phyloP scores from a whole-genome alignment of 2,329 filamentous ascomycete genomes.

The Penicillium sp. region DNA sequence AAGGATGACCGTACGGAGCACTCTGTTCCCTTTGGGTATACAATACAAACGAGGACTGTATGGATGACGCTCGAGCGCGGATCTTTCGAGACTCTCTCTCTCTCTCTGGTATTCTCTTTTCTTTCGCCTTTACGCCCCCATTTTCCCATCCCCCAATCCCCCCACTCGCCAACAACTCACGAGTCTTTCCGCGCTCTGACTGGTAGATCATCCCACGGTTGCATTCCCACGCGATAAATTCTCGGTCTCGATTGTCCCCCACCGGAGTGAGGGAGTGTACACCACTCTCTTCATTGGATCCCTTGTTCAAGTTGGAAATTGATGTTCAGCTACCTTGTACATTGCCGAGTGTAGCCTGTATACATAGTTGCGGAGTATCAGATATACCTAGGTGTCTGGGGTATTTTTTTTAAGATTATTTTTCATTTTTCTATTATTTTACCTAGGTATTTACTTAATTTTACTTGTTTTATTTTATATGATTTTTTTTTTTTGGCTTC shows the following conservation, averaged over 20 bases:
- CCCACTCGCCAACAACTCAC: neutral
- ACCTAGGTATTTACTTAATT: no score
- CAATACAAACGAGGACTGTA: neutral
- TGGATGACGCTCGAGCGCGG: neutral
- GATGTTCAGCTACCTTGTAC: no score
- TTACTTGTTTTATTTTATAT: neutral
- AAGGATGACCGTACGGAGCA: neutral
- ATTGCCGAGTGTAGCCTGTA: no score
- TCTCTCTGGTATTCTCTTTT: neutral
- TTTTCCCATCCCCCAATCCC: neutral
- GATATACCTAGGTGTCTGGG: no score
- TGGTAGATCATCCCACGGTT: conserved; percentile 28
- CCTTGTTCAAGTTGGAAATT: no score
- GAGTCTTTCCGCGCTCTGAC: neutral
- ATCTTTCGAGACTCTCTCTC: neutral
- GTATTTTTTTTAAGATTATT: no score
- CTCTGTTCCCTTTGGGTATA: no score
- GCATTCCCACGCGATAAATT: conserved; percentile 13
- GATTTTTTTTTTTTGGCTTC: neutral
- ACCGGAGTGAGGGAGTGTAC: neutral
- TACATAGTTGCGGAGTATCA: no score
- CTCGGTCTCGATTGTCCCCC: neutral
- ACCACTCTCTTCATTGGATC: conserved; percentile 1
- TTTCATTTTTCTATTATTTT: neutral
- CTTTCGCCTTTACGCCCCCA: neutral